Evolutionary conservation across 1,284 basidiomycete species (phyloP), one percentile per base, ranked within the genome.

Genomic region (Cronartium quercuum): DNA sequence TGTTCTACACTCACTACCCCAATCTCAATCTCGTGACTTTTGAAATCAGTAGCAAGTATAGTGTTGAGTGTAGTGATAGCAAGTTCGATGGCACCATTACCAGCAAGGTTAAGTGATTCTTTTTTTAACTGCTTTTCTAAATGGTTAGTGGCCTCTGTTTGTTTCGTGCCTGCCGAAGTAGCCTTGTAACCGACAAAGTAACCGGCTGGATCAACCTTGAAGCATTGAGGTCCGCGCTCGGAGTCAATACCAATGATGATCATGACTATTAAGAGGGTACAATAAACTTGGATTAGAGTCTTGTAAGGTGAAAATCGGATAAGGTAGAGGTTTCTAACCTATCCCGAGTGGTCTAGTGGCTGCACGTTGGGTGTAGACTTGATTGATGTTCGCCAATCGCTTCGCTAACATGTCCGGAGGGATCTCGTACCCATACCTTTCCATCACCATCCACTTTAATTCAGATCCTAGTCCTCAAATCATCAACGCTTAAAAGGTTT

Each of bases 111-210:
- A 9, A 78, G 65, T 2, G 69, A 34, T 67, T 94, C 85, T 81
- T 94, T 94, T 85, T 98, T 99, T 91, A 94, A 98, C 83, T 93
- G 92, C 85, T 98, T 98, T 85, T 99, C 96, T 73, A 99, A 85
- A 80, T 85, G 80, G 83, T 98, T 98, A 88, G 94, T 97, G 3
- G 94, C 94, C 82, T 99, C 96, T 79, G 96, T 94, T 81, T 98
- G 95, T 81, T 99, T 99, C 83, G 95, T 92, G 0, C 96, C 96
- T 0, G 93, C 89, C 0, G 94, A 89, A 1, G 95, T 96, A 24
- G 95, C 96, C 79, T 97, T 93, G 86, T 95, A 98, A 1, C 96
- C 96, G 60, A 97, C 92, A 82, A 94, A 99, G 85, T 96, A 98
- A 2, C 96, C 96, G 0, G 96, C 96, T 6, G 96, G 96, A 82